These are phyloP conservation scores for Platismatia glauca DNA, from an alignment of 495 filamentous ascomycete genomes.

Conservation along the genomic window DNA sequence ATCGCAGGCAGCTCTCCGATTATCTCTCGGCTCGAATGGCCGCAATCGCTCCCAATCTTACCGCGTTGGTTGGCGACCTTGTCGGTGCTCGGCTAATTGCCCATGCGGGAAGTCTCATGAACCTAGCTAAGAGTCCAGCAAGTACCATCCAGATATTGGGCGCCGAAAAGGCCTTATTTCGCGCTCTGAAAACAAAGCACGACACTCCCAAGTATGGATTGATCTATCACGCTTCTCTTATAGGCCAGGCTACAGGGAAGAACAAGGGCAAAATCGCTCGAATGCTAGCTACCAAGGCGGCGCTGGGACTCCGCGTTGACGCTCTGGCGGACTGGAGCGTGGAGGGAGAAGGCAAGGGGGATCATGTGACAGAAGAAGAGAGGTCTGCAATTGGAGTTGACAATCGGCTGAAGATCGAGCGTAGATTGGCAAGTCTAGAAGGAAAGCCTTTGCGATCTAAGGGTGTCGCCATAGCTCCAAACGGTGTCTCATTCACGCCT, in stretches of 20 bases:
- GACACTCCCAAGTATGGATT: conserved; percentile 98
- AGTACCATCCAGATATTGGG: conserved; percentile 96
- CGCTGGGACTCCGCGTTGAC: conserved; percentile 87
- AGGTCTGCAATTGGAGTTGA: conserved; percentile 65
- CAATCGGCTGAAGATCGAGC: conserved; percentile 70
- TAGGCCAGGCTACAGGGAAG: conserved; percentile 90
- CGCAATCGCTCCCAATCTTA: conserved; percentile 94
- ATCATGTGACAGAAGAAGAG: conserved; percentile 76
- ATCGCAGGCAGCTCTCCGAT: conserved; percentile 74
- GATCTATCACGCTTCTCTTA: conserved; percentile 94
- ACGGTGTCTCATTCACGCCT: conserved; percentile 49
- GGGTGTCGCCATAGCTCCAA: conserved; percentile 66
- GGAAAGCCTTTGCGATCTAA: conserved; percentile 77
- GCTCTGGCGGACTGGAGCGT: conserved; percentile 71
- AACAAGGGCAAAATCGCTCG: conserved; percentile 99
- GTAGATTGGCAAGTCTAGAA: conserved; percentile 74
- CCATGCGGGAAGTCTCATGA: conserved; percentile 90
- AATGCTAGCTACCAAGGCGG: conserved; percentile 86
- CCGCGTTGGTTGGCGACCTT: conserved; percentile 84
- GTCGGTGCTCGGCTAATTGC: conserved; percentile 94
- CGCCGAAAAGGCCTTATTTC: conserved; percentile 97
- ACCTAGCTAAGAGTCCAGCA: conserved; percentile 91
- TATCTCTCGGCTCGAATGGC: conserved; percentile 93
- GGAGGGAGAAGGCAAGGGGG: conserved; percentile 49
- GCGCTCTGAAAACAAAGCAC: conserved; percentile 97